These are phyloP conservation scores for Colletotrichum cereale DNA, from an alignment of 2,329 filamentous ascomycete genomes.

Conservation along the genomic window DNA sequence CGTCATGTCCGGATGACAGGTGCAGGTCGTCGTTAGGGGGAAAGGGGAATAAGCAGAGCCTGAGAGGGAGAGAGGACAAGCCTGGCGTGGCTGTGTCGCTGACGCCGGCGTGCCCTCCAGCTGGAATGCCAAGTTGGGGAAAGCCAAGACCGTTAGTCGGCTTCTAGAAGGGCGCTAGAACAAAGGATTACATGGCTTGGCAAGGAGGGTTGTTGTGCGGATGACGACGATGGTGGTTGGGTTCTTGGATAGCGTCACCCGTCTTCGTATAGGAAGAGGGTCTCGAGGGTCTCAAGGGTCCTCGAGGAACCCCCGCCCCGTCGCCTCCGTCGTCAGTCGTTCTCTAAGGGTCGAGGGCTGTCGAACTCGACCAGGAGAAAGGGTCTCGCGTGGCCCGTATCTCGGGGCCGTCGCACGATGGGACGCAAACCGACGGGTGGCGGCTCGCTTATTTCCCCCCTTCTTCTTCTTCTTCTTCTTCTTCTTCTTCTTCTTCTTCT, in stretches of 20 bases:
- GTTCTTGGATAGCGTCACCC: not conserved
- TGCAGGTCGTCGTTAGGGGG: too few species aligned
- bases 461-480: not conserved
- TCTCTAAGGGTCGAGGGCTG: not conserved
- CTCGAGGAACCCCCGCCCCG: not conserved
- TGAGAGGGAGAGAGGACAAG: not conserved
- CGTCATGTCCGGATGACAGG: constrained; percentile 27
- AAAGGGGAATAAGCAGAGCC: too few species aligned
- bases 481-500: not conserved
- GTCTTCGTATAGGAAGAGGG: too few species aligned
- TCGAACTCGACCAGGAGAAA: not conserved
- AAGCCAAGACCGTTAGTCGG: constrained; percentile 15
- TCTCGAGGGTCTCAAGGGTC: too few species aligned
- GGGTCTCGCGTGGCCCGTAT: constrained; percentile 12
- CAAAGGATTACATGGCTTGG: constrained; percentile 33
- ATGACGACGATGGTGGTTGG: constrained; percentile 19
- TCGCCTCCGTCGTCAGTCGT: not conserved
- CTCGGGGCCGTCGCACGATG: not conserved
- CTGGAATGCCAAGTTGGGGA: not conserved
- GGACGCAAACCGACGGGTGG: not conserved
- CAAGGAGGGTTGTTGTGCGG: not conserved
- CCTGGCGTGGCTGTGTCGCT: constrained; percentile 9
- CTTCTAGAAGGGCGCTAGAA: constrained; percentile 41
- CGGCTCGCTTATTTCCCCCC: not conserved
- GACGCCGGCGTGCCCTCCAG: not conserved